A percentile compares a stretch with the other conserved stretches of the same genome.
Evolutionary conservation across 2,329 filamentous ascomycete genomes (phyloP).

Genomic region (Trichoderma sp.): DNA sequence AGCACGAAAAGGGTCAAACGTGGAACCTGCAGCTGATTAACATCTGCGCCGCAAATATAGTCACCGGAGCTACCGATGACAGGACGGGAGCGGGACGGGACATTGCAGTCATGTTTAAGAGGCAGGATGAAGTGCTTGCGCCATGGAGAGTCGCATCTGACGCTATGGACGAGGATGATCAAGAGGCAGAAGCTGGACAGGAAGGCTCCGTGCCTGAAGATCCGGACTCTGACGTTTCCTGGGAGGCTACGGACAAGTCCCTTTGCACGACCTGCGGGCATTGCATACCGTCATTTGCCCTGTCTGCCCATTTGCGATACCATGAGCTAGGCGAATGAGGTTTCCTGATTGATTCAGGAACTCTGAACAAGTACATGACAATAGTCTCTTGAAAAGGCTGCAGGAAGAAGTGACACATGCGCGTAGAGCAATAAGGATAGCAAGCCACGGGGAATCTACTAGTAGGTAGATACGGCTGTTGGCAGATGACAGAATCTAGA

Average conservation of each 20-base stretch:
- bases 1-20: slow-evolving; percentile 63
- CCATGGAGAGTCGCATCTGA: slow-evolving; percentile 62
- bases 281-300: slow-evolving; percentile 59
- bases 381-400: too few relatives aligned
- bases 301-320: slow-evolving; percentile 54
- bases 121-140: slow-evolving; percentile 68
- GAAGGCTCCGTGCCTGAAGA: slow-evolving; percentile 35
- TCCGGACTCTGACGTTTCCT: slow-evolving; percentile 33
- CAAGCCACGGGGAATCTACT: background rate
- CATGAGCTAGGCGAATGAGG: slow-evolving; percentile 40
- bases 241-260: slow-evolving; percentile 40
- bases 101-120: slow-evolving; percentile 80
- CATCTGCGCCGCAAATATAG: slow-evolving; percentile 85
- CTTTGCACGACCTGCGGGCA: slow-evolving; percentile 55
- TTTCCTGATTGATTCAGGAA: too few relatives aligned
- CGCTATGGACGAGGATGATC: slow-evolving; percentile 30
- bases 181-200: background rate
- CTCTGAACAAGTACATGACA: too few relatives aligned
- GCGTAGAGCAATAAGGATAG: too few relatives aligned
- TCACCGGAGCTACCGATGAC: slow-evolving; percentile 54
- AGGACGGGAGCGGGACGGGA: slow-evolving; percentile 66
- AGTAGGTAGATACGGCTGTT: background rate
- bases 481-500: background rate
- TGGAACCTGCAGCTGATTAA: slow-evolving; percentile 88
- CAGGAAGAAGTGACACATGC: too few relatives aligned